Base-by-base conservation (phyloP, 495 filamentous ascomycete genomes). In the Penicillium diatomitis region DNA sequence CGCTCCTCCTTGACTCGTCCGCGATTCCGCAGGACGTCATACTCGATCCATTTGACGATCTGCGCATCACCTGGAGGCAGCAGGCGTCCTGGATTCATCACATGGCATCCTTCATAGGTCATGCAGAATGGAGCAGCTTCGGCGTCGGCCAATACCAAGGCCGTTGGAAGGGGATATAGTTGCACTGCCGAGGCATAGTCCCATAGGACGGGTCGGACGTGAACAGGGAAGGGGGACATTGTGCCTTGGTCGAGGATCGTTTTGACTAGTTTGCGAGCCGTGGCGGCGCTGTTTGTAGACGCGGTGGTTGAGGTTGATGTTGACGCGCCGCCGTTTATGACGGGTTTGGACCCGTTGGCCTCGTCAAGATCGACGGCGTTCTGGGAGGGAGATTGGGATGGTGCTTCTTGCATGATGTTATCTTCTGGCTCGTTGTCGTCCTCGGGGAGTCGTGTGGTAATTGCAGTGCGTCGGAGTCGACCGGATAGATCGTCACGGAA, bases 101-200 rank as follows among this genome's bases (percentile, higher is more conserved):
- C 91, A 73, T 90, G 84, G 58, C 92, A 97, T 2, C 89, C 91
- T 66, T 96, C 89, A 59, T 96, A 96, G 11, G 86, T 92, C 38
- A 95, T 70, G 48, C 82, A 82, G 59, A 94, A 97, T 0, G 89
- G 74, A 38, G 84, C 80, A 28, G 82, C 81, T 34, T 90, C 85
- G 4, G 85, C 71, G 58, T 98, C 92, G 4, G 85, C 83, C 12
- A 98, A 65, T 27, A 95, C 79, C 54, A 97, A 56, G 0, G 84
- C 80, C 9, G 85, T 91, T 4, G 92, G 92, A 36, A 97, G 64
- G 8, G 92, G 92, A 61, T 96, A 97, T 9, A 98, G 72, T 41
- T 84, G 78, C 41, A 96, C 60, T 8, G 86, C 72, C 38, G 72
- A 70, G 0, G 82, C 80, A 66, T 85, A 86, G 65, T 96, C 90